A percentile compares a stretch with the other conserved stretches of the same genome.
phyloP scores from a whole-genome alignment of 371 early-diverging fungal genomes.

The Mortierella polycephala region DNA sequence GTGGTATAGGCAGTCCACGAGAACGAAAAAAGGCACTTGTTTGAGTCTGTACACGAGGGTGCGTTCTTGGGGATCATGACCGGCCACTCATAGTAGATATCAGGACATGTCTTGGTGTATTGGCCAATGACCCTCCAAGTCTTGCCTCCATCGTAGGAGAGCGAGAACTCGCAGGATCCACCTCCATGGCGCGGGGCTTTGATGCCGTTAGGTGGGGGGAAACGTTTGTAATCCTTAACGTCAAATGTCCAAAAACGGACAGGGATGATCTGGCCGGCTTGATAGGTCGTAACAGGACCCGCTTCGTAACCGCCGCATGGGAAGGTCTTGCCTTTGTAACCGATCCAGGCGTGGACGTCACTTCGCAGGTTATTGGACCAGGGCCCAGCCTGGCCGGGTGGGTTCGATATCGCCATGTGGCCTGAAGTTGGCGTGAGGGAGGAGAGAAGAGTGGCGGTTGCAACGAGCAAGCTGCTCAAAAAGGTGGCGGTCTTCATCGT shows the following conservation, averaged over 20 bases:
- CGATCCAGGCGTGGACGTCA: slow-evolving; percentile 41
- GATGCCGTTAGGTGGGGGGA: slow-evolving; percentile 22
- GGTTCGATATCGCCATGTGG: slow-evolving; percentile 45
- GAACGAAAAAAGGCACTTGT: slow-evolving; percentile 44
- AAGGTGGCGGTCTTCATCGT: slow-evolving; percentile 36
- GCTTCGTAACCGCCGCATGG: slow-evolving; percentile 47
- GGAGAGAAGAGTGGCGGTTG: slow-evolving; percentile 19
- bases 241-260: slow-evolving; percentile 52
- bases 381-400: slow-evolving; percentile 47
- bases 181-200: slow-evolving; percentile 59
- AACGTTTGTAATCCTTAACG: slow-evolving; percentile 13
- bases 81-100: slow-evolving; percentile 55
- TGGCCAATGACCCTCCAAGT: slow-evolving; percentile 69
- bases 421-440: slow-evolving; percentile 24
- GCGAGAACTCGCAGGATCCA: slow-evolving; percentile 77
- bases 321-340: slow-evolving; percentile 38
- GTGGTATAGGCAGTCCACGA: slow-evolving; percentile 38
- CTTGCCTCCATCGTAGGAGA: slow-evolving; percentile 71
- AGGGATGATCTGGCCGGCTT: slow-evolving; percentile 44
- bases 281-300: slow-evolving; percentile 36
- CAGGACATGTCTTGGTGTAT: slow-evolving; percentile 53
- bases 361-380: slow-evolving; percentile 25
- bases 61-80: slow-evolving; percentile 47
- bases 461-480: slow-evolving; percentile 22
- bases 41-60: slow-evolving; percentile 36